phyloP scores from a whole-genome alignment of 169 alveolate genomes.

The Cryptosporidium tyzzeri region DNA sequence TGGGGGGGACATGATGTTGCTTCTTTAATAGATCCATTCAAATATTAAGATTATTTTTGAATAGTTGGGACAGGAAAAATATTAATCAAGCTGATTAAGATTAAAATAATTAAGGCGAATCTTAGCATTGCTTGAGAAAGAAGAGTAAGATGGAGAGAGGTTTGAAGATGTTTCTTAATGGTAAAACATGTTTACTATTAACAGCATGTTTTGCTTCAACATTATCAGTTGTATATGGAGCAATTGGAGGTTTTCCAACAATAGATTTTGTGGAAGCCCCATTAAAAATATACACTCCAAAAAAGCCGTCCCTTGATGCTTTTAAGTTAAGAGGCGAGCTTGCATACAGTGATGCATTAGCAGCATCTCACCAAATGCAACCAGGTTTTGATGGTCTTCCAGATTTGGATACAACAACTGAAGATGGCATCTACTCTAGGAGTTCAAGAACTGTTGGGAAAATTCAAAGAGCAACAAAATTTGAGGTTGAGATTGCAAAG shows the following conservation, averaged over 20 bases:
- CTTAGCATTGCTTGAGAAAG: constrained; percentile 57
- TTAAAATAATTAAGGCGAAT: constrained; percentile 39
- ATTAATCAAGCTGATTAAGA: constrained; percentile 62
- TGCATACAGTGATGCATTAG: constrained; percentile 43
- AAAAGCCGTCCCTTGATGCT: constrained; percentile 33
- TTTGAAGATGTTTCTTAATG: constrained; percentile 29
- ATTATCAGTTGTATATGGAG: constrained; percentile 28
- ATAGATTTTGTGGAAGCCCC: constrained; percentile 48
- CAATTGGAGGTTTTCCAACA: constrained; percentile 35
- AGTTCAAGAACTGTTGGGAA: background rate
- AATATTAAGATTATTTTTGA: constrained; percentile 27
- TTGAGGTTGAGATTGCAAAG: constrained; percentile 61
- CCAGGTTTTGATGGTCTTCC: background rate
- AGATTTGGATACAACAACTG: background rate
- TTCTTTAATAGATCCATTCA: constrained; percentile 47
- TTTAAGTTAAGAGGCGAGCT: constrained; percentile 32
- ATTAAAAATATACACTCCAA: background rate
- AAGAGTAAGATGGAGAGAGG: constrained; percentile 58
- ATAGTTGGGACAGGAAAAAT: constrained; percentile 53
- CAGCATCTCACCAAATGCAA: background rate
- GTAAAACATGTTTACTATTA: constrained; percentile 15
- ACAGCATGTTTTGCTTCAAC: constrained; percentile 47
- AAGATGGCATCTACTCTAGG: background rate
- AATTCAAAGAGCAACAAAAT: constrained; percentile 47
- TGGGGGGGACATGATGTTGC: constrained; percentile 55